Percentiles rank a stretch among this genome's conserved stretches.
These are phyloP conservation scores for Aspergillus novofumigatus DNA, from an alignment of 2,329 filamentous ascomycete species.

Conservation along the genomic window DNA sequence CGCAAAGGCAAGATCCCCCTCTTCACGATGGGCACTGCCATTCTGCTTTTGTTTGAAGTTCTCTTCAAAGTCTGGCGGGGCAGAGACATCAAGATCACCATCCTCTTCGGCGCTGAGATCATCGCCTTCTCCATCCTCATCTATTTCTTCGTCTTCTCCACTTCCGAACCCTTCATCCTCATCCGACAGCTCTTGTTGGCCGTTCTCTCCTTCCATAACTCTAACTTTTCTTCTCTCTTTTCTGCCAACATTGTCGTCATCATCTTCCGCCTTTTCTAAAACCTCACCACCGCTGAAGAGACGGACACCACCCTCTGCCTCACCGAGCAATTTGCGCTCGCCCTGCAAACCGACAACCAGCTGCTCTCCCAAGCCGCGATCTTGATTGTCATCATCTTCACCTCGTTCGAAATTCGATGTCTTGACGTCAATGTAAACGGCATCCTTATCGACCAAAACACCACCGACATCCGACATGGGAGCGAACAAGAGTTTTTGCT, in stretches of 20 bases:
- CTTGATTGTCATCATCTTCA: conserved; percentile 56
- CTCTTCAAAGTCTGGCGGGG: conserved; percentile 42
- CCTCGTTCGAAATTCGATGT: conserved; percentile 67
- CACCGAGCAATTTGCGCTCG: conserved; percentile 74
- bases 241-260: conserved; percentile 55
- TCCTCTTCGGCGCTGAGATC: conserved; percentile 34
- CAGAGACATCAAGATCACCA: conserved; percentile 32
- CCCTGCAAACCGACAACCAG: conserved; percentile 86
- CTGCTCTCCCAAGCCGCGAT: conserved; percentile 90
- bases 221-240: conserved; percentile 51
- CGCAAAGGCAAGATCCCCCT: conserved; percentile 80
- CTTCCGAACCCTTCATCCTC: conserved; percentile 53
- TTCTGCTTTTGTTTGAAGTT: conserved; percentile 45
- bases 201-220: conserved; percentile 46
- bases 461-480: conserved; percentile 98
- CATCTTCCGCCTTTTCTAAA: conserved; percentile 51
- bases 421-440: conserved; percentile 80
- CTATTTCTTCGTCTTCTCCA: conserved; percentile 52
- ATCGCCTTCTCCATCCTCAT: conserved; percentile 39
- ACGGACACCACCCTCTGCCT: conserved; percentile 76
- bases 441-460: conserved; percentile 92
- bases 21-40: conserved; percentile 52
- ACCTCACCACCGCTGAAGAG: conserved; percentile 76
- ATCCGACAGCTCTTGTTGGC: conserved; percentile 52
- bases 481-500: conserved; percentile 92